Conservation (phyloP, 2,329 filamentous ascomycete genomes). For the Phyllosticta citrichinensis region DNA sequence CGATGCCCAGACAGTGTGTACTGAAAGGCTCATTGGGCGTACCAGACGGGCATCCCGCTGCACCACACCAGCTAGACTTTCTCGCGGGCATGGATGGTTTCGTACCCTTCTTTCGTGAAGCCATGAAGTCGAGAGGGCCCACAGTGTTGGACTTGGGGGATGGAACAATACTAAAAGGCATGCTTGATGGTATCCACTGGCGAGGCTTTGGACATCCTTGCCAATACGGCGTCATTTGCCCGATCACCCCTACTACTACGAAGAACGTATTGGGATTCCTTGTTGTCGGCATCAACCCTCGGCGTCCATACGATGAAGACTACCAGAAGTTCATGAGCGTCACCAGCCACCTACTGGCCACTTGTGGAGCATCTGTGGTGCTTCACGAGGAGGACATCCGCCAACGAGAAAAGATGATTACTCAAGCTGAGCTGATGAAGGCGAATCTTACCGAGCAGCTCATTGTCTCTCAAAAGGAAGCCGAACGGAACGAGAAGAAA, state of each 20-base stretch:
- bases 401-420: slow-evolving; percentile 24
- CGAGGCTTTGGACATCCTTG: slow-evolving; percentile 28
- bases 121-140: slow-evolving; percentile 20
- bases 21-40: slow-evolving; percentile 18
- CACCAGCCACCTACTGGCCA: slow-evolving; percentile 27
- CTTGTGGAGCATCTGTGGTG: slow-evolving; percentile 30
- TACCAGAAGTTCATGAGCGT: slow-evolving; percentile 30
- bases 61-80: slow-evolving; percentile 18
- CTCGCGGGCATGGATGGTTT: slow-evolving; percentile 13
- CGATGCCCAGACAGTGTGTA: slow-evolving; percentile 12
- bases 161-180: slow-evolving; percentile 17
- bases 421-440: slow-evolving; percentile 25
- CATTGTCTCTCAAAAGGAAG: slow-evolving; percentile 19
- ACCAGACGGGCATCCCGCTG: slow-evolving; percentile 14
- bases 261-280: slow-evolving; percentile 30
- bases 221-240: slow-evolving; percentile 24
- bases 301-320: slow-evolving; percentile 27
- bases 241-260: slow-evolving; percentile 26
- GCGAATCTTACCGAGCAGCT: slow-evolving; percentile 20
- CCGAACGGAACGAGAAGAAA: slow-evolving; percentile 23
- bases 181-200: slow-evolving; percentile 21
- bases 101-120: slow-evolving; percentile 21
- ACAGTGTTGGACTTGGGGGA: slow-evolving; percentile 22
- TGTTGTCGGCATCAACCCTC: slow-evolving; percentile 30
- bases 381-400: slow-evolving; percentile 29